Evolutionary conservation across 768 basidiomycete species (phyloP), one percentile per base, ranked within the genome.

Genomic region (Brasilioporus rufonigricans): DNA sequence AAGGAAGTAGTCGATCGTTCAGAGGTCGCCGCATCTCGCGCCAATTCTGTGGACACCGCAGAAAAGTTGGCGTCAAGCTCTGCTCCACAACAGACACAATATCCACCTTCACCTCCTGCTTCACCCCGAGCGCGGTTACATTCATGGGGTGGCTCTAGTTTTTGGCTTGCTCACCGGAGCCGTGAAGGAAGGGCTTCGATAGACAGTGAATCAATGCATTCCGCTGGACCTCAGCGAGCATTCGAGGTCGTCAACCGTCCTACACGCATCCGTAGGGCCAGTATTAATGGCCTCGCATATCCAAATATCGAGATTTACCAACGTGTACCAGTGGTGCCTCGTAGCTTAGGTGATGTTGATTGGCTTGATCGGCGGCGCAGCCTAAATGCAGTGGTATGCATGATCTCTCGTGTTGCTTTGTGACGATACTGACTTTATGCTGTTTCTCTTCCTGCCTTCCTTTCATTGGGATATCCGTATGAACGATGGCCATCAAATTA

Each of bases 341-440:
- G 82, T 53, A 84, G 79, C 57, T 72, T 90, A 36, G 82, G 83
- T 29, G 88, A 92, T 64, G 75, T 89, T 47, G 89, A 89, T 65
- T 92, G 91, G 91, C 73, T 91, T 32, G 80, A 86, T 53, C 81
- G 86, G 48, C 77, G 91, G 49, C 80, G 89, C 53, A 89, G 85
- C 65, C 71, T 87, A 29, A 85, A 83, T 63, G 79, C 80, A 52
- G 82, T 87, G 73, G 89, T 91, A 67, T 65, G 85, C 74, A 54
- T 54, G 50, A 44, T 32, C 49, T 58, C 53, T 59, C 54, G 63
- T 52, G 51, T 57, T 46, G 50, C 50, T 56, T 54, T 48, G 45
- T 57, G 48, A 61, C 23, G 56, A 61, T 55, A 46, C 63, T 71
- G 55, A 69, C 59, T 53, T 58, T 23, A 48, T 50, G 9, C 35